phyloP scores from a whole-genome alignment of 2,329 filamentous ascomycete species.

The Xylaria digitata region DNA sequence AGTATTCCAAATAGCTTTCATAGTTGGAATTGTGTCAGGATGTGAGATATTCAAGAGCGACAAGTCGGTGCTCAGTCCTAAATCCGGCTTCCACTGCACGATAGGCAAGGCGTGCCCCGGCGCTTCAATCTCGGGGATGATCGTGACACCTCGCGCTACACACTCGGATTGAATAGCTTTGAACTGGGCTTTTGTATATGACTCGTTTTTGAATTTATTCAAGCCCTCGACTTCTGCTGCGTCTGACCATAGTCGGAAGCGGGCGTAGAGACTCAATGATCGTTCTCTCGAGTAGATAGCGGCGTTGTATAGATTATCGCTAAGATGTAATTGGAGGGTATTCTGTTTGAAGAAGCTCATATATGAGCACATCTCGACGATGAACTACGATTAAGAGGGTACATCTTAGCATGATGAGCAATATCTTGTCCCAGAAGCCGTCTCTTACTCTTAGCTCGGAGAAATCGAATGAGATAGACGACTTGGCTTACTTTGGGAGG shows the following conservation, averaged over 20 bases:
- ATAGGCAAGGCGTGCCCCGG: conserved; percentile 68
- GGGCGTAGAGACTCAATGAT: conserved; percentile 62
- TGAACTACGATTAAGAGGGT: conserved; percentile 51
- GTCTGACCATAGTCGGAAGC: conserved; percentile 66
- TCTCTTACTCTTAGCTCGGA: not conserved
- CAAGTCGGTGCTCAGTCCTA: conserved; percentile 59
- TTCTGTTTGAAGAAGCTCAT: conserved; percentile 72
- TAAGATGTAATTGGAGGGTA: conserved; percentile 67
- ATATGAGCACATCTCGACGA: conserved; percentile 68
- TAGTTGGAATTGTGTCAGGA: conserved; percentile 63
- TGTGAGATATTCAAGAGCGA: conserved; percentile 67
- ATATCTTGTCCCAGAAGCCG: not conserved
- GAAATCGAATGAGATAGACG: not conserved
- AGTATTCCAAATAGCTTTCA: conserved; percentile 64
- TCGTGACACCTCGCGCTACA: conserved; percentile 65
- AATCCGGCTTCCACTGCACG: conserved; percentile 68
- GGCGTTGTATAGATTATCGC: conserved; percentile 65
- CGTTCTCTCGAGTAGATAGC: conserved; percentile 60
- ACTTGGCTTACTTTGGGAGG: conserved; percentile 53
- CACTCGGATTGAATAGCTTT: conserved; percentile 64
- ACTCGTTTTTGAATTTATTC: conserved; percentile 64
- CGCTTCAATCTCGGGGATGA: conserved; percentile 70
- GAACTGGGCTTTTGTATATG: conserved; percentile 63
- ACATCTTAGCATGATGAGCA: not conserved
- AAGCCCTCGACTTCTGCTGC: conserved; percentile 59